These are phyloP conservation scores for Amylocystis lapponica DNA, from an alignment of 768 basidiomycete species.

Conservation along the genomic window DNA sequence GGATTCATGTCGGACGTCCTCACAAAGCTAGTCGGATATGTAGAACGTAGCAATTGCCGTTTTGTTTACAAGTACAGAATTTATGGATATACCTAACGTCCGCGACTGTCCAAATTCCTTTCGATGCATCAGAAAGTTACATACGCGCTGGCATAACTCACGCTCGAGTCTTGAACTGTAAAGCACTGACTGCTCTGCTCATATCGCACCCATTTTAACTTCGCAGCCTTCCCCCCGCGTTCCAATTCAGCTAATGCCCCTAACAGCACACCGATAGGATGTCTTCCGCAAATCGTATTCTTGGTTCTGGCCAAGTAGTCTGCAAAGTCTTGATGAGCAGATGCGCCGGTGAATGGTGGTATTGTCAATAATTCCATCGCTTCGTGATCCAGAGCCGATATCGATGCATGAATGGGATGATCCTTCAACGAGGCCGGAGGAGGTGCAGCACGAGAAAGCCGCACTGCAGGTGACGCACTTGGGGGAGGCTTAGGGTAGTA, in stretches of 20 bases:
- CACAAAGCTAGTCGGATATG: too few species aligned
- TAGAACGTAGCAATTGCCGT: too few species aligned
- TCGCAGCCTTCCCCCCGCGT: constrained; percentile 27
- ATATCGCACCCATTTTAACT: constrained; percentile 82
- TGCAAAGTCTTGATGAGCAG: constrained; percentile 58
- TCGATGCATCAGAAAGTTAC: constrained; percentile 42
- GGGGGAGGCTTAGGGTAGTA: constrained; percentile 69
- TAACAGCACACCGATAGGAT: constrained; percentile 90
- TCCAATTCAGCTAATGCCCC: constrained; percentile 65
- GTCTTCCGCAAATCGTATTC: constrained; percentile 97
- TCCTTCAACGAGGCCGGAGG: constrained; percentile 32
- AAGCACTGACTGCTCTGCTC: constrained; percentile 84
- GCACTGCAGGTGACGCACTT: constrained; percentile 38
- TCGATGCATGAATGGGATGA: constrained; percentile 79
- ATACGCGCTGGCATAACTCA: constrained; percentile 94
- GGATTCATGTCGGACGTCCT: too few species aligned
- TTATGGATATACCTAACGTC: constrained; percentile 1
- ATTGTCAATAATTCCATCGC: constrained; percentile 71
- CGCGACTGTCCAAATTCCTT: not conserved
- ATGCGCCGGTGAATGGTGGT: constrained; percentile 43
- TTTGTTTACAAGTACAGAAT: not conserved
- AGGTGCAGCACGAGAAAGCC: constrained; percentile 40
- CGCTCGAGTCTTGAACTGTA: constrained; percentile 74
- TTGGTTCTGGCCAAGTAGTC: constrained; percentile 66
- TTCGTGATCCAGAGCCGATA: constrained; percentile 78